Base-by-base conservation (phyloP, 305 asterid species). In the Fraxinus greggii region DNA sequence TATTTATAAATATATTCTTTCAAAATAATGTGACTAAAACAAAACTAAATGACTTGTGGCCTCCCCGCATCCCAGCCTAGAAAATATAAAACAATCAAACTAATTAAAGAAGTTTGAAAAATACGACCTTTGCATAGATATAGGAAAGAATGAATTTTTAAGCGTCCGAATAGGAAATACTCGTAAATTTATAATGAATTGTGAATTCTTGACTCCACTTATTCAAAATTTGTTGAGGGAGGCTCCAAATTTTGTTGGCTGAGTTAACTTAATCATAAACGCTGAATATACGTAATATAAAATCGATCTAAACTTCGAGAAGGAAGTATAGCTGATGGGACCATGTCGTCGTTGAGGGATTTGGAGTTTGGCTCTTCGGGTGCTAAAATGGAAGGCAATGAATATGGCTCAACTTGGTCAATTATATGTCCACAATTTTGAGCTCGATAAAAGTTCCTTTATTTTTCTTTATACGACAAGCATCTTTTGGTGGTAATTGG, bases 341-440 rank as follows among this genome's bases (percentile, higher is more conserved):
- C 31, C 15, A 21, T 23, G 31, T 21, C 10, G 70, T 61, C 3
- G 13, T 21, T 61, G 70, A 48, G 31, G 31, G 70, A 29, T 76
- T 76, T 48, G 42, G 79, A 76, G 67, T 76, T 76, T 76, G 42
- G 42, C 69, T 76, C 79, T 76, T 17, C 79, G 70, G 28, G 79
- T 76, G 79, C 79, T 40, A n/a, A 42, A 42, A 7, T 4, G 33
- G 51, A 42, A 28, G 21, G 56, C 56, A 15, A 45, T 45, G 56
- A 45, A 45, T 13, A 45, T 13, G 56, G 56, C 56, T 45, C 19
- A 45, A 45, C 19, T 45, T 45, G 5, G n/a, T 45, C 56, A 13
- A 45, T 45, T 45, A 45, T 13, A 12, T 45, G 36, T 8, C 38
- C 69, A 48, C 24, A 26, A 7, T 76, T 19, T 28, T 76, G 40